Conservation (phyloP, 2,329 filamentous ascomycete species). For the Claviceps purpurea region DNA sequence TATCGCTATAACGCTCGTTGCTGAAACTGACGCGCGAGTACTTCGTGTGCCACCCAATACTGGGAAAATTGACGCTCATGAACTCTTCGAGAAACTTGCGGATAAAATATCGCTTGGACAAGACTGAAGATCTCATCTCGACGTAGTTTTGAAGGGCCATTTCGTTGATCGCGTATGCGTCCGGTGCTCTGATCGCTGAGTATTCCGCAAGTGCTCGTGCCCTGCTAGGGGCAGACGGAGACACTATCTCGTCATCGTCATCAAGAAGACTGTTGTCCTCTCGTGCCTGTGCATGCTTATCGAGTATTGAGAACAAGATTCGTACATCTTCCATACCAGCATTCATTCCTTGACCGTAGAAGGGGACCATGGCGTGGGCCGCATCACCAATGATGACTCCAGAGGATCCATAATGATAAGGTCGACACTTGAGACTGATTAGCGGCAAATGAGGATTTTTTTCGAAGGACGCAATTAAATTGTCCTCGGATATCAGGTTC, state of each 20-base stretch:
- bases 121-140: constrained; percentile 84
- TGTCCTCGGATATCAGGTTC: constrained; percentile 49
- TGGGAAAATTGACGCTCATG: constrained; percentile 61
- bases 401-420: constrained; percentile 66
- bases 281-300: constrained; percentile 43
- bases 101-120: constrained; percentile 61
- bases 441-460: constrained; percentile 81
- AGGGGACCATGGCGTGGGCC: constrained; percentile 94
- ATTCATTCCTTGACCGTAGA: constrained; percentile 98
- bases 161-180: constrained; percentile 84
- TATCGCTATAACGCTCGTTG: constrained; percentile 80
- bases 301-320: constrained; percentile 70
- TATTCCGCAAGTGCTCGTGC: constrained; percentile 60
- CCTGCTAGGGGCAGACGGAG: constrained; percentile 39
- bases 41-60: constrained; percentile 79
- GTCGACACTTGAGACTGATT: constrained; percentile 84
- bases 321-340: constrained; percentile 89
- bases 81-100: constrained; percentile 81
- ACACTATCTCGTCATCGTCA: constrained; percentile 21
- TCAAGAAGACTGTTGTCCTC: constrained; percentile 27
- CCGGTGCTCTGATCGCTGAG: constrained; percentile 56
- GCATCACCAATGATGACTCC: constrained; percentile 86
- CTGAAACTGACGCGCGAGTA: constrained; percentile 89
- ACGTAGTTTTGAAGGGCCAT: constrained; percentile 82
- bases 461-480: constrained; percentile 62